Conservation (phyloP, 2,329 filamentous ascomycete species). For the Fusarium sp. region DNA sequence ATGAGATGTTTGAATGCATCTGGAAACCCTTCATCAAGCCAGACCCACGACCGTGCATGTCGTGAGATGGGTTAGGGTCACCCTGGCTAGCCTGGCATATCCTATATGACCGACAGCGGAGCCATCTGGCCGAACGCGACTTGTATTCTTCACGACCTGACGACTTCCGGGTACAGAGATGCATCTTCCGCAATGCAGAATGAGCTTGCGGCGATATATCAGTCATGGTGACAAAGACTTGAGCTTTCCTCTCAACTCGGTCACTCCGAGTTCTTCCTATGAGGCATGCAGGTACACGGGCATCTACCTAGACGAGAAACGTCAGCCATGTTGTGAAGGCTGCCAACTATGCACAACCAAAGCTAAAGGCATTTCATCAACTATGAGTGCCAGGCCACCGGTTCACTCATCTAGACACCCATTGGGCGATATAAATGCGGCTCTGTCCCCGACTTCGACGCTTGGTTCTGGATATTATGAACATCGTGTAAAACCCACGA, state of each 20-base stretch:
- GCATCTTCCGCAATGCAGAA: conserved; percentile 9
- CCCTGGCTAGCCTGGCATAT: conserved; percentile 39
- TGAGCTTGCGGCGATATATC: conserved; percentile 2
- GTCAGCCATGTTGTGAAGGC: conserved; percentile 23
- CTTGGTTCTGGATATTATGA: conserved; percentile 9
- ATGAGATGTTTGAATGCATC: conserved; percentile 32
- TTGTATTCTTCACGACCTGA: conserved; percentile 40
- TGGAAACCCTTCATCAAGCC: conserved; percentile 34
- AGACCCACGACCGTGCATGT: conserved; percentile 37
- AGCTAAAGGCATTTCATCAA: conserved; percentile 17
- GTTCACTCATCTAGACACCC: conserved; percentile 22
- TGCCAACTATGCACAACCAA: conserved; percentile 35
- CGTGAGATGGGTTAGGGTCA: conserved; percentile 33
- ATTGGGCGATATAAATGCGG: conserved; percentile 26
- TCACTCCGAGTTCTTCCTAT: conserved; percentile 2
- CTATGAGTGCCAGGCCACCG: conserved; percentile 16
- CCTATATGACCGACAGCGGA: conserved; percentile 35
- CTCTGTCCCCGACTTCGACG: conserved; percentile 28
- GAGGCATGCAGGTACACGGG: conserved; percentile 12
- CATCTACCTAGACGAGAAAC: conserved; percentile 31
- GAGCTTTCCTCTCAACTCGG: not conserved
- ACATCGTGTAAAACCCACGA: conserved; percentile 1
- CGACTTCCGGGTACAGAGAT: conserved; percentile 32
- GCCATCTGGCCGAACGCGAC: conserved; percentile 42
- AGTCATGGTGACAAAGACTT: not conserved